Evolutionary conservation across 805 yeast species (phyloP), one percentile per base, ranked within the genome.

Genomic region (Vanderwaltozyma yarrowii): DNA sequence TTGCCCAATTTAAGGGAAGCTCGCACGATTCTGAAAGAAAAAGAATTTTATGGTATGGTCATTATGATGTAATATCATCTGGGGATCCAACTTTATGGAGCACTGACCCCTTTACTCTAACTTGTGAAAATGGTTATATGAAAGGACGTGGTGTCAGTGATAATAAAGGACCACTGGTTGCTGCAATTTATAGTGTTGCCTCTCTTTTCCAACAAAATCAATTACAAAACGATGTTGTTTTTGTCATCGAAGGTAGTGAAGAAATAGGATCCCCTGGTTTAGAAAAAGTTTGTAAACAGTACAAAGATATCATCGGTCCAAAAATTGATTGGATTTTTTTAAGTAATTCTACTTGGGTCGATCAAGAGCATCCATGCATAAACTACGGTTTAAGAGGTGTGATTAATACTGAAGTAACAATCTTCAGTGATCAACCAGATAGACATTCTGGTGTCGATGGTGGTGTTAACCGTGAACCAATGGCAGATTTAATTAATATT

Each of bases 401-500:
- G 2, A 69, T 92, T 18, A 82, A 87, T 60, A 80, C 85, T 2
- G 67, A 77, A n/a, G 72, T 92, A 2, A 75, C 74, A 26, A 69
- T 92, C 10, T 65, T 67, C 40, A 76, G 87, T 36, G 88, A 79
- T 45, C 70, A 70, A 42, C 94, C 94, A 1, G 96, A 92, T 58
- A 66, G 94, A 41, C 98, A 92, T 56, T 85, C 96, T 0, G 98
- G 98, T 44, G 92, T 92, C 9, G 94, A 87, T 61, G 98, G 98
- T 36, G 97, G 97, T 42, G 78, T 81, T 8, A 73, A 76, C 43
- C 70, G 81, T 40, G 98, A 89, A 50, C 96, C 98, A 2, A 78
- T 94, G 0, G 74, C 84, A 64, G 97, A 89, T 54, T 60, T 89
- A 58, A 71, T 88, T 30, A 80, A 78, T 37, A 52, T 89, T 14